Conservation (phyloP, 768 basidiomycete species). For the Pisolithus marmoratus region DNA sequence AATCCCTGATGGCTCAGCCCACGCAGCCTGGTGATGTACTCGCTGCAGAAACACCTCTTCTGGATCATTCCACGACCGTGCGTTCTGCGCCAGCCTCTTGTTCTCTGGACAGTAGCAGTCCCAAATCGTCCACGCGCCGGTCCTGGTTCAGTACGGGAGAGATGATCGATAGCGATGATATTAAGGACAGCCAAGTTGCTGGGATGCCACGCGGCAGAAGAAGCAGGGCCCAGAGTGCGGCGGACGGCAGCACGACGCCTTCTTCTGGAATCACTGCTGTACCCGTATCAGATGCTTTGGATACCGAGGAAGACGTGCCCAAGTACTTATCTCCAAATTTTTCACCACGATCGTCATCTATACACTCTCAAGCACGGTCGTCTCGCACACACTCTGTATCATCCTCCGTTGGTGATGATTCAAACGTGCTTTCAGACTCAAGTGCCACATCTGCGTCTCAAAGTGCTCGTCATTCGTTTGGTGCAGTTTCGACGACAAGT, state of each 20-base stretch:
- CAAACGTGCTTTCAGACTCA: conserved; percentile 30
- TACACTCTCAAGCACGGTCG: conserved; percentile 34
- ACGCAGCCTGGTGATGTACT: conserved; percentile 29
- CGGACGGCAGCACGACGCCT: conserved; percentile 26
- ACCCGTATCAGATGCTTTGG: conserved; percentile 8
- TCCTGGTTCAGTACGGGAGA: conserved; percentile 55
- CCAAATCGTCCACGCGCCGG: conserved; percentile 34
- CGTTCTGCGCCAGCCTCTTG: conserved; percentile 18
- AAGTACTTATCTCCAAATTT: conserved; percentile 12
- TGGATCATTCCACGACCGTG: conserved; percentile 16
- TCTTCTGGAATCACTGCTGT: conserved; percentile 5
- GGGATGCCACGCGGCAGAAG: conserved; percentile 11
- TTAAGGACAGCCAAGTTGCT: conserved; percentile 20
- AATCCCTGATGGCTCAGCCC: conserved; percentile 8
- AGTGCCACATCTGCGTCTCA: conserved; percentile 17
- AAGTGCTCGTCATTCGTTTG: conserved; percentile 41
- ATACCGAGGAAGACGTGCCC: conserved; percentile 15
- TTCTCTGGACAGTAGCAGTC: conserved; percentile 13
- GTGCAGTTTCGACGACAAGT: conserved; percentile 23
- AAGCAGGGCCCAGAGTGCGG: conserved; percentile 22
- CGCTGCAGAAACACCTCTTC: conserved; percentile 14
- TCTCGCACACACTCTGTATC: conserved; percentile 33
- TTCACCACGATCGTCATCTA: conserved; percentile 39
- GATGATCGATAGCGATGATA: conserved; percentile 21
- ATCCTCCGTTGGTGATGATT: conserved; percentile 24